Conservation (phyloP, 1,284 basidiomycete genomes). For the Vanrija pseudolonga region DNA sequence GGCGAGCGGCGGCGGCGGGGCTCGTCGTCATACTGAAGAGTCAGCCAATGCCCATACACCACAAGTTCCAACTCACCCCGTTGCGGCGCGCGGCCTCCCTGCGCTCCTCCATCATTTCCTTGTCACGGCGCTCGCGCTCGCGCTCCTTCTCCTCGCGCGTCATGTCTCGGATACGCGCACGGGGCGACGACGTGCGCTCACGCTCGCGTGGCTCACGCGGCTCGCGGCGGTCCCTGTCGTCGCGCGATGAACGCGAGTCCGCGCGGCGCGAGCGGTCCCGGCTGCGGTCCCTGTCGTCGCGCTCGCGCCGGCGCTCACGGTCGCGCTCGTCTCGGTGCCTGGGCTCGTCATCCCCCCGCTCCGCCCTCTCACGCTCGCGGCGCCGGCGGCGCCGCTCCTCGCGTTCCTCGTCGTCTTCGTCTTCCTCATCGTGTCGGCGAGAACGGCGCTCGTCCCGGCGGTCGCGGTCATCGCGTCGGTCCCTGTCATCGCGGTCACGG, state of each 20-base stretch:
- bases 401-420: constrained; percentile 18
- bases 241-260: constrained; percentile 52
- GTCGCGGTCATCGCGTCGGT: constrained; percentile 44
- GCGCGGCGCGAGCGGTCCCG: constrained; percentile 39
- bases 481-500: constrained; percentile 53
- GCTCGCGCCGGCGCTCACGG: constrained; percentile 26
- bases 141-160: constrained; percentile 41
- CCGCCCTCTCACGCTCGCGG: constrained; percentile 37
- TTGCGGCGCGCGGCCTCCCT: constrained; percentile 29
- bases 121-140: constrained; percentile 38
- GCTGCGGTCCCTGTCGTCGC: constrained; percentile 25
- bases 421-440: constrained; percentile 41
- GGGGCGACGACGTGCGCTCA: constrained; percentile 49
- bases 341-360: constrained; percentile 37
- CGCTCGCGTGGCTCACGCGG: constrained; percentile 49
- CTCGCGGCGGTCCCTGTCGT: constrained; percentile 35
- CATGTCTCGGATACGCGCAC: constrained; percentile 25
- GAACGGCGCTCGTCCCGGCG: constrained; percentile 53
- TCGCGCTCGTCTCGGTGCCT: constrained; percentile 57
- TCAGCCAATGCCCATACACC: neutral
- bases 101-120: constrained; percentile 43
- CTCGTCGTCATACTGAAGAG: constrained; percentile 1
- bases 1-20: constrained; percentile 55
- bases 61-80: constrained; percentile 10
- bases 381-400: constrained; percentile 56